A percentile compares a stretch with the other conserved stretches of the same genome.
phyloP scores from a whole-genome alignment of 495 filamentous ascomycete species.

The Penicillium lividum region DNA sequence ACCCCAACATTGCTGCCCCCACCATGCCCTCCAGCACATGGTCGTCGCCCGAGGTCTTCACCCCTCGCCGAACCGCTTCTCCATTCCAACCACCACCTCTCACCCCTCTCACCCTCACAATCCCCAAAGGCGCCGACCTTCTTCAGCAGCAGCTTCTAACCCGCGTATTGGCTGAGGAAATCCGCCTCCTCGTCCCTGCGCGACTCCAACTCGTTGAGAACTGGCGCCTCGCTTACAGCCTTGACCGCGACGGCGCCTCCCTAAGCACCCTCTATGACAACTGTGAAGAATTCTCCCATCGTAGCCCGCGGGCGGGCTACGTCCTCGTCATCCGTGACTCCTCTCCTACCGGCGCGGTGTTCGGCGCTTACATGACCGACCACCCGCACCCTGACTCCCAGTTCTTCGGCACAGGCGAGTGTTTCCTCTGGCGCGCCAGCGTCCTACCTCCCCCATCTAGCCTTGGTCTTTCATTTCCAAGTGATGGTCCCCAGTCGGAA shows the following conservation, averaged over 20 bases:
- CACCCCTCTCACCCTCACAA: conserved; percentile 53
- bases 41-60: conserved; percentile 43
- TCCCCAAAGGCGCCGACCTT: conserved; percentile 30
- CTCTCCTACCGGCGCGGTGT: conserved; percentile 59
- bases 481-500: conserved; percentile 33
- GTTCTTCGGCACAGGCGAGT: conserved; percentile 95
- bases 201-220: conserved; percentile 82
- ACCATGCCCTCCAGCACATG: conserved; percentile 31
- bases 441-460: conserved; percentile 49
- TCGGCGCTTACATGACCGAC: conserved; percentile 94
- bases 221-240: conserved; percentile 83
- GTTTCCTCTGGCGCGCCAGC: conserved; percentile 92
- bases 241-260: conserved; percentile 91
- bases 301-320: conserved; percentile 75
- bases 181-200: conserved; percentile 82
- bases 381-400: conserved; percentile 74
- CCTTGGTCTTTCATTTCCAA: conserved; percentile 49
- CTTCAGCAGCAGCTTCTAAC: conserved; percentile 60
- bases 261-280: conserved; percentile 83
- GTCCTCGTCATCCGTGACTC: conserved; percentile 82
- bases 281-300: conserved; percentile 56
- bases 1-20: conserved; percentile 31
- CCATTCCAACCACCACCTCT: conserved; percentile 63
- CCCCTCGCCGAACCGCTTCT: conserved; percentile 53
- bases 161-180: conserved; percentile 83